These are phyloP conservation scores for Glebionis coronaria DNA, from an alignment of 129 eudicot species.

Conservation along the genomic window DNA sequence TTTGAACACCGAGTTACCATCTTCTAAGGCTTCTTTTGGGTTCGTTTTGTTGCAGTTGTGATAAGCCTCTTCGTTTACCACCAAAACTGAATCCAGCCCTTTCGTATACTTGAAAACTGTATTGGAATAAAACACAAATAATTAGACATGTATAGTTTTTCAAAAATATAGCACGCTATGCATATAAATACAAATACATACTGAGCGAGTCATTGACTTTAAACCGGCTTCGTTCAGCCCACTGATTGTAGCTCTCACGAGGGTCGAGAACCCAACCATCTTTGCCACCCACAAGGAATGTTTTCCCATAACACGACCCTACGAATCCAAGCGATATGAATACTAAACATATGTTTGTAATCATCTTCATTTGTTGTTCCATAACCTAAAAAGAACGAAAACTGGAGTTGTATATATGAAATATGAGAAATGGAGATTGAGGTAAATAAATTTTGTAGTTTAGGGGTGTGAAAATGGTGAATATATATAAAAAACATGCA, in stretches of 20 bases:
- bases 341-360: conserved; percentile 18
- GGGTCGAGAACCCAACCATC: conserved; percentile 60
- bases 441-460: not conserved
- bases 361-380: conserved; percentile 15
- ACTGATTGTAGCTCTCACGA: conserved; percentile 43
- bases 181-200: not conserved
- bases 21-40: conserved; percentile 30
- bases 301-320: conserved; percentile 29
- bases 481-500: conserved; percentile 22
- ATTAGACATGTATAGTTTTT: too few species aligned
- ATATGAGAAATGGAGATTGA: conserved; percentile 1
- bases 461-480: conserved; percentile 1
- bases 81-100: conserved; percentile 62
- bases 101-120: conserved; percentile 63
- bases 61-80: conserved; percentile 50
- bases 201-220: conserved; percentile 61
- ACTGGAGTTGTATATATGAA: too few species aligned
- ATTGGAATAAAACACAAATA: not conserved
- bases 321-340: conserved; percentile 20
- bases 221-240: conserved; percentile 60
- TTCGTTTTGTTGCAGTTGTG: conserved; percentile 46
- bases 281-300: conserved; percentile 53
- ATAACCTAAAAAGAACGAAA: not conserved
- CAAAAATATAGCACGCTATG: too few species aligned
- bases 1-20: conserved; percentile 39